Evolutionary conservation across 345 rosid species (phyloP), one percentile per base, ranked within the genome.

Genomic region (Kandelia obovata): DNA sequence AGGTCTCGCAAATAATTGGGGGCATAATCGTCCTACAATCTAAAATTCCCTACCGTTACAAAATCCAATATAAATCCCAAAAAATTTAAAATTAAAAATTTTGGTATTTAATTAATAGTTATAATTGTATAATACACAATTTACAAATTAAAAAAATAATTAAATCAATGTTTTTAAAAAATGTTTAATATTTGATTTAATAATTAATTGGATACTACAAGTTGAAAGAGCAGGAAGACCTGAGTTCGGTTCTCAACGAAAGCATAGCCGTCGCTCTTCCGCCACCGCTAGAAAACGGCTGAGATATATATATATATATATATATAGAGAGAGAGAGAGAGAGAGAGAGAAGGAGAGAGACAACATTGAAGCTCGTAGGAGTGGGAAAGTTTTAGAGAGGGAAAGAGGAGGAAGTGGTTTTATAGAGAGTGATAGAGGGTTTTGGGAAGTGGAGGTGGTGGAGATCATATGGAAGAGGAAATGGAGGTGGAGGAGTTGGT

Each of bases 401-500:
- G 69, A 60, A 34, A 34, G 37, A 34, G 9, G 37, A 34, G 37
- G 37, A 34, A 34, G 37, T 34, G 37, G 37, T 7, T 34, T 34
- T 34, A 7, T 9, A 34, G 35, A 21, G 17, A 53, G 20, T 25
- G 58, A 20, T 30, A 16, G 6, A 26, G 61, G 23, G 17, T 25
- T 25, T 56, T 56, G 28, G 16, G 59, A 25, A 10, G 59, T 10
- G 16, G 59, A 3, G 59, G 17, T 25, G 6, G 17, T 21, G 58
- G 5, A 26, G 25, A 8, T 56, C 28, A 25, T 1, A 56, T 56
- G 62, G 75, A 56, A 55, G 78, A 79, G 77, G 85, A 80, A 77
- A 78, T 83, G 83, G 89, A 83, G 74, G 67, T 74, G 51, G 83
- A 79, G 68, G 83, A 79, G 68, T 69, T 84, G 65, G 85, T 89